Evolutionary conservation across 1,284 basidiomycete genomes (phyloP).

Genomic region (Puccinia novopanici): DNA sequence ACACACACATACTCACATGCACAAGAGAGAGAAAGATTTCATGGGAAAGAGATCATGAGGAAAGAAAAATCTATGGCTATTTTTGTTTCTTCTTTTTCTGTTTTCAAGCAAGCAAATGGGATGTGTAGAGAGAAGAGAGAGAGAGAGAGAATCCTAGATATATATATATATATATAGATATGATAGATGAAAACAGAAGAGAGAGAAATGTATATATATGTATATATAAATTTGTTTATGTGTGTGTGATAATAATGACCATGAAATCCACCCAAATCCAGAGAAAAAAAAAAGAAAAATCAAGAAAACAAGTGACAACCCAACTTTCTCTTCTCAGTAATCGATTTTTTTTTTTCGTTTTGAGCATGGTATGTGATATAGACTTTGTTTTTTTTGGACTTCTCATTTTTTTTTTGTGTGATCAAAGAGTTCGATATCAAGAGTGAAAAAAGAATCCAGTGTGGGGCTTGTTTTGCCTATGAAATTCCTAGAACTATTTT

Average conservation of each 20-base stretch:
- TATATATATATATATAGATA: no score
- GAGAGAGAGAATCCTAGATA: no score
- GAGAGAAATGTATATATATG: not conserved
- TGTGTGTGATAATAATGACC: not conserved
- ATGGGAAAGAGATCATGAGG: no score
- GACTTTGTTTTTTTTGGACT: not conserved
- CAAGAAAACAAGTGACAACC: not conserved
- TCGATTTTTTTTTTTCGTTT: not conserved
- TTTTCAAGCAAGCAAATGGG: no score
- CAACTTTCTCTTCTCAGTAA: not conserved
- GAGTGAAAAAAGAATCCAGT: not conserved
- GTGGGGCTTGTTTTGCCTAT: not conserved
- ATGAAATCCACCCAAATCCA: conserved; percentile 1
- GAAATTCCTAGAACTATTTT: not conserved
- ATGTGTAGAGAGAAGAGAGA: no score
- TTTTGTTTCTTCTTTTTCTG: no score
- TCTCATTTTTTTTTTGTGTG: not conserved
- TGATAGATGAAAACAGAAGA: no score
- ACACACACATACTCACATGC: no score
- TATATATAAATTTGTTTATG: no score
- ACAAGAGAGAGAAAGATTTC: no score
- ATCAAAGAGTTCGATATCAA: not conserved
- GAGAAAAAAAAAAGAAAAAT: not conserved
- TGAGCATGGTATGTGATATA: no score
- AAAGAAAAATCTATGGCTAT: no score